phyloP scores from a whole-genome alignment of 306 rosid genomes.

The Ceratonia siliqua region DNA sequence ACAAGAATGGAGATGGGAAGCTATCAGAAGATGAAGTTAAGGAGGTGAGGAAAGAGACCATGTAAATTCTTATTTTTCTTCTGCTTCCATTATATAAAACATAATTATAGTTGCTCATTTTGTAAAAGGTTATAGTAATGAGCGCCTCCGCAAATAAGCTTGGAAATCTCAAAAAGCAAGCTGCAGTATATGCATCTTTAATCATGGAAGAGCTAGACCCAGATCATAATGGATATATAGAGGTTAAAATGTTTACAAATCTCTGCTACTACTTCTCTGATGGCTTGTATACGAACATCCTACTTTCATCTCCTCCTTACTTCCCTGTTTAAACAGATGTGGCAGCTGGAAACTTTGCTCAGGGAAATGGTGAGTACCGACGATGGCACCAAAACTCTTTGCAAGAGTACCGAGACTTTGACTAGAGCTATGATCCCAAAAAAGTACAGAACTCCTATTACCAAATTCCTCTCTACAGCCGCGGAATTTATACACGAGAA shows the following conservation, averaged over 20 bases:
- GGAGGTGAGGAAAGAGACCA: conserved; percentile 61
- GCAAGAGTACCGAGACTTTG: conserved; percentile 41
- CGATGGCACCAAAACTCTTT: conserved; percentile 35
- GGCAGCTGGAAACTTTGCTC: conserved; percentile 78
- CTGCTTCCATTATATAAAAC: conserved; percentile 15
- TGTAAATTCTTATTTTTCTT: background rate
- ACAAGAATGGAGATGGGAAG: conserved; percentile 96
- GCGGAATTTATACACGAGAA: conserved; percentile 48
- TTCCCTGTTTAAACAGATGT: conserved; percentile 54
- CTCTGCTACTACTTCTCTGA: background rate
- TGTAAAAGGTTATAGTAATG: conserved; percentile 81
- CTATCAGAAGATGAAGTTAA: conserved; percentile 85
- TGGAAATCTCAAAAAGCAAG: conserved; percentile 71
- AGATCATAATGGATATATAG: conserved; percentile 82
- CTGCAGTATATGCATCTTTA: conserved; percentile 69
- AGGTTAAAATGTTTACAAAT: conserved; percentile 47
- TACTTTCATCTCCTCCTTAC: conserved; percentile 8
- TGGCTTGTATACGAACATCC: background rate
- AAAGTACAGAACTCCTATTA: conserved; percentile 61
- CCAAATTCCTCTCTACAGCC: conserved; percentile 32
- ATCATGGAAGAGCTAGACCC: conserved; percentile 98
- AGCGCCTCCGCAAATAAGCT: conserved; percentile 91
- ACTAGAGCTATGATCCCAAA: conserved; percentile 72
- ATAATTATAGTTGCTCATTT: conserved; percentile 30
- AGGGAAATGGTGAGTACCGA: conserved; percentile 61